phyloP scores from a whole-genome alignment of 75 land plant species.

The Ceratopteris richardii region DNA sequence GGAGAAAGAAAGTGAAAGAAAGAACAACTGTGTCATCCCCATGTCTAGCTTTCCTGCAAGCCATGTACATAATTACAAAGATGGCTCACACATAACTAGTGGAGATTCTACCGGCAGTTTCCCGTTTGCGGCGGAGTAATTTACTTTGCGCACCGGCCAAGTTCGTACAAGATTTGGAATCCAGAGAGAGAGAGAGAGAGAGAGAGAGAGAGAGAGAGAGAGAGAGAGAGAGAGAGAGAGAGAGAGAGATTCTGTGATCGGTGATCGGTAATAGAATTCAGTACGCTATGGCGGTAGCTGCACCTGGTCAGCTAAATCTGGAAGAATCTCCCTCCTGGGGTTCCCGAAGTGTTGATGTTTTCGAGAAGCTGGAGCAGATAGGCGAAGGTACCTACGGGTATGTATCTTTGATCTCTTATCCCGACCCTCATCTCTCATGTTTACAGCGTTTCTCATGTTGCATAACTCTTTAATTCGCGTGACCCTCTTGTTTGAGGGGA shows the following conservation, averaged over 20 bases:
- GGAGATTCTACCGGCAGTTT: no score
- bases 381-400: constrained; percentile 97
- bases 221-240: neutral
- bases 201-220: neutral
- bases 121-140: no score
- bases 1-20: no score
- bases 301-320: constrained; percentile 64
- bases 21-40: no score
- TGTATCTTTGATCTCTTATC: neutral
- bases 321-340: constrained; percentile 79
- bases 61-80: no score
- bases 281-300: constrained; percentile 68
- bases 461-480: no score
- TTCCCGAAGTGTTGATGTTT: constrained; percentile 78
- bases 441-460: no score
- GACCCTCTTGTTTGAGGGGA: no score
- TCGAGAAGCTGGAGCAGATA: constrained; percentile 89
- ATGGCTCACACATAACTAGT: no score
- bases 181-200: neutral
- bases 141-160: no score
- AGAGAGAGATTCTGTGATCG: neutral
- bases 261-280: no score
- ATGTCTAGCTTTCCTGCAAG: no score
- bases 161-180: neutral
- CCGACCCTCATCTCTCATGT: neutral